phyloP scores from a whole-genome alignment of 1,284 basidiomycete species.

The Bjerkandera adusta region DNA sequence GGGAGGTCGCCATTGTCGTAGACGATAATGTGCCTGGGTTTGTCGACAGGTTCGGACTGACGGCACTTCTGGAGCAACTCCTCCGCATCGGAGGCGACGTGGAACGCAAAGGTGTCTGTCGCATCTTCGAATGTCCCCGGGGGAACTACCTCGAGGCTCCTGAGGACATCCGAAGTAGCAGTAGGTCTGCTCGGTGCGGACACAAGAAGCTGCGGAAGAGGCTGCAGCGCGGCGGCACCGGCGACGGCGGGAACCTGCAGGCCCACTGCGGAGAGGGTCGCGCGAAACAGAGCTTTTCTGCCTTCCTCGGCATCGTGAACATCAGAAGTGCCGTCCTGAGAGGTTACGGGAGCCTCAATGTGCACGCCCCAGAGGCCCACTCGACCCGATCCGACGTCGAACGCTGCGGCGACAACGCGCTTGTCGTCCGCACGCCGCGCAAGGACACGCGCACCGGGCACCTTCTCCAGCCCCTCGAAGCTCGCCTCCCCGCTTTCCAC shows the following conservation, averaged over 20 bases:
- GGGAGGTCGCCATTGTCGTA: conserved; percentile 34
- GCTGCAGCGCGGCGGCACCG: conserved; percentile 22
- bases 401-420: conserved; percentile 48
- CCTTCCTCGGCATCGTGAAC: conserved; percentile 35
- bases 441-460: conserved; percentile 30
- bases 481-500: conserved; percentile 26
- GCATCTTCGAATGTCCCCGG: conserved; percentile 47
- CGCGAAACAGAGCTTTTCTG: conserved; percentile 40
- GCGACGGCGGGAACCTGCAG: conserved; percentile 39
- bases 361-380: conserved; percentile 63
- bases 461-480: conserved; percentile 28
- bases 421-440: conserved; percentile 31
- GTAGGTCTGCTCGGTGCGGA: conserved; percentile 36
- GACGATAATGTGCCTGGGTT: conserved; percentile 47
- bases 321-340: conserved; percentile 33
- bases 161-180: conserved; percentile 37
- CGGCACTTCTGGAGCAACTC: conserved; percentile 37
- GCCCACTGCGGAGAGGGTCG: conserved; percentile 44
- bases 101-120: conserved; percentile 67
- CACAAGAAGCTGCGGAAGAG: conserved; percentile 55
- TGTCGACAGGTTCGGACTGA: conserved; percentile 11
- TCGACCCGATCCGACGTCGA: conserved; percentile 51
- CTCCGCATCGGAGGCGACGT: conserved; percentile 35
- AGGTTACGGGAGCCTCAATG: conserved; percentile 57
- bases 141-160: conserved; percentile 33